Percentiles rank a stretch among this genome's conserved stretches.
These are phyloP conservation scores for Metschnikowia noctiluminum DNA, from an alignment of 805 yeast genomes.

Conservation along the genomic window DNA sequence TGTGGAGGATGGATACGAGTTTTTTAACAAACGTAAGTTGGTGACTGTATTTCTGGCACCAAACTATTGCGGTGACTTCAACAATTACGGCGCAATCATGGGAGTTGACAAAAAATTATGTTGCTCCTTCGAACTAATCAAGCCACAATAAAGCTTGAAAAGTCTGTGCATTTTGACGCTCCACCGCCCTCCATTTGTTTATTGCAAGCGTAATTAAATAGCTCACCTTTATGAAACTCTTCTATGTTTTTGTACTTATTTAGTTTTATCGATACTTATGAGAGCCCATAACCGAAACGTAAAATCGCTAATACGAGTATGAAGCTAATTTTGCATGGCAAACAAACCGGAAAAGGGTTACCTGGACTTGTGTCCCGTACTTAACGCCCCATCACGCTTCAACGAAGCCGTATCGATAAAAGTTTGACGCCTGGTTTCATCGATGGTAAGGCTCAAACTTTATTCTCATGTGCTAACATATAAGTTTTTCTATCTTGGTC, in stretches of 20 bases:
- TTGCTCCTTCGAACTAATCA: conserved; percentile 68
- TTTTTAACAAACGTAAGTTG: conserved; percentile 66
- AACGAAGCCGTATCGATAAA: too few relatives aligned
- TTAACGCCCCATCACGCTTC: too few relatives aligned
- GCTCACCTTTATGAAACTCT: neutral
- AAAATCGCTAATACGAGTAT: too few relatives aligned
- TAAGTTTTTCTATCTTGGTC: conserved; percentile 14
- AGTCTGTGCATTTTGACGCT: neutral
- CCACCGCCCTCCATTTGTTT: too few relatives aligned
- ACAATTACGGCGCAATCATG: conserved; percentile 79
- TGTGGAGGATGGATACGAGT: conserved; percentile 85
- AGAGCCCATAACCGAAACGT: neutral
- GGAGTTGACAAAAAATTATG: conserved; percentile 63
- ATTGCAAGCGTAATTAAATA: too few relatives aligned
- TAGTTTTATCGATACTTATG: neutral
- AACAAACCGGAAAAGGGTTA: too few relatives aligned
- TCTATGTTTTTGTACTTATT: too few relatives aligned
- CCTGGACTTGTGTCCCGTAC: too few relatives aligned
- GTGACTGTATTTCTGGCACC: conserved; percentile 84
- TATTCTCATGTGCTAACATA: neutral
- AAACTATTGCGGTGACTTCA: conserved; percentile 78
- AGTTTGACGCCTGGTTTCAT: neutral
- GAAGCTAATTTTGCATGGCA: neutral
- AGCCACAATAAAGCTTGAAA: conserved; percentile 41
- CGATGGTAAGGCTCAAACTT: neutral